A percentile compares a stretch with the other conserved stretches of the same genome.
phyloP scores from a whole-genome alignment of 176 grass and related monocot genomes.

The Aegilops bicornis region DNA sequence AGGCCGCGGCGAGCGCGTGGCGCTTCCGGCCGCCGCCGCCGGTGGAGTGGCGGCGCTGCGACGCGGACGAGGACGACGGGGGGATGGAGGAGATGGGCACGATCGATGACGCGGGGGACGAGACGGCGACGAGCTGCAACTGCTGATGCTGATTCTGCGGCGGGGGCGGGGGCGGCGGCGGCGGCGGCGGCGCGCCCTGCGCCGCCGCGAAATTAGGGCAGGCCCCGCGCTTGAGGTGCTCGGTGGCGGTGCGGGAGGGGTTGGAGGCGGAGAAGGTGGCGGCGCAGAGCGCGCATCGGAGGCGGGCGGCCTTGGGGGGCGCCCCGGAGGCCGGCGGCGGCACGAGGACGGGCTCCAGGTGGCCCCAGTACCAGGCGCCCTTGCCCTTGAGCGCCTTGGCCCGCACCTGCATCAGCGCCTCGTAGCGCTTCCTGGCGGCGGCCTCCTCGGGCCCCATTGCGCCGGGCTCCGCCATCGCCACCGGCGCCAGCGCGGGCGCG shows the following conservation, averaged over 20 bases:
- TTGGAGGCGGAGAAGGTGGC: conserved; percentile 41
- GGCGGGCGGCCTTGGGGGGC: conserved; percentile 43
- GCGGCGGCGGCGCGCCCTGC: neutral
- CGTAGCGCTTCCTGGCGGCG: conserved; percentile 50
- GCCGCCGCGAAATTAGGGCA: conserved; percentile 66
- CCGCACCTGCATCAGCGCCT: conserved; percentile 56
- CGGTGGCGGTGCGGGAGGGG: conserved; percentile 72
- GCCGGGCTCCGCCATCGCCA: neutral
- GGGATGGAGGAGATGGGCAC: conserved; percentile 13
- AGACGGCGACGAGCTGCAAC: neutral
- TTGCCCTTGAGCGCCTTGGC: conserved; percentile 79
- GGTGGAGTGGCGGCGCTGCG: conserved; percentile 37
- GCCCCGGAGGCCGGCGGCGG: conserved; percentile 45
- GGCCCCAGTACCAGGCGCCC: conserved; percentile 80
- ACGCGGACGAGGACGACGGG: neutral
- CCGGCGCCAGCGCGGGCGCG: too few relatives aligned
- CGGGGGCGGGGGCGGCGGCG: neutral
- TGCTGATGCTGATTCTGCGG: neutral
- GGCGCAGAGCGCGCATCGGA: conserved; percentile 23
- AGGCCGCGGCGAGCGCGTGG: conserved; percentile 1
- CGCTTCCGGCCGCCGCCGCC: conserved; percentile 24
- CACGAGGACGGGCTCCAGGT: conserved; percentile 69
- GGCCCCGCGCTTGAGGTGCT: conserved; percentile 77
- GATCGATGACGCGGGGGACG: neutral
- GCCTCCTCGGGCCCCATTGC: conserved; percentile 36